A percentile compares a stretch with the other conserved stretches of the same genome.
Evolutionary conservation across 352 stramenopile genomes (phyloP).

Genomic region (Aphanomyces invadans): DNA sequence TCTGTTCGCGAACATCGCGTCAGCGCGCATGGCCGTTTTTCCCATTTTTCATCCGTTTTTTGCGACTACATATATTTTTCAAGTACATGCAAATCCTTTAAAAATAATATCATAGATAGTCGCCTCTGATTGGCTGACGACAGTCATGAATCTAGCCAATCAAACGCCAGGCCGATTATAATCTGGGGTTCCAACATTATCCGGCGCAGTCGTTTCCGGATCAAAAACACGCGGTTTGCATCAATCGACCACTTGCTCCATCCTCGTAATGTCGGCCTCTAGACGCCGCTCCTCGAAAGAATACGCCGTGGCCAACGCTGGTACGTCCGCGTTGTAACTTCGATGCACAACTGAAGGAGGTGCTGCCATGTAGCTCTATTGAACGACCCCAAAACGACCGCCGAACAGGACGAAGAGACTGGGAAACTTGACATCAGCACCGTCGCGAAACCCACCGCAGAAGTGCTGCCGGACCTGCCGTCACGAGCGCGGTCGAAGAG

Average conservation of each 20-base stretch:
- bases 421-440: background rate
- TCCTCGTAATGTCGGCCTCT: constrained; percentile 14
- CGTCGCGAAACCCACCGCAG: background rate
- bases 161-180: background rate
- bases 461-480: constrained; percentile 38
- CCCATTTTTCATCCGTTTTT: background rate
- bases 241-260: background rate
- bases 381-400: constrained; percentile 7
- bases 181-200: background rate
- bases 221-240: background rate
- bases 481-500: constrained; percentile 56
- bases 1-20: no score
- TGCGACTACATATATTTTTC: background rate
- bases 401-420: background rate
- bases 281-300: constrained; percentile 22
- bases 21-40: no score
- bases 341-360: background rate
- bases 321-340: background rate
- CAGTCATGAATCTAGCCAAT: background rate
- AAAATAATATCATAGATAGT: background rate
- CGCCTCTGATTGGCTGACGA: background rate
- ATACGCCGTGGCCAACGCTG: background rate
- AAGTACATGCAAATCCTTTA: background rate
- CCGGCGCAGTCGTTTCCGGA: background rate
- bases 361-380: background rate